Evolutionary conservation across 148 eudicot genomes (phyloP), one percentile per base, ranked within the genome.

Genomic region (Agrostemma githago): DNA sequence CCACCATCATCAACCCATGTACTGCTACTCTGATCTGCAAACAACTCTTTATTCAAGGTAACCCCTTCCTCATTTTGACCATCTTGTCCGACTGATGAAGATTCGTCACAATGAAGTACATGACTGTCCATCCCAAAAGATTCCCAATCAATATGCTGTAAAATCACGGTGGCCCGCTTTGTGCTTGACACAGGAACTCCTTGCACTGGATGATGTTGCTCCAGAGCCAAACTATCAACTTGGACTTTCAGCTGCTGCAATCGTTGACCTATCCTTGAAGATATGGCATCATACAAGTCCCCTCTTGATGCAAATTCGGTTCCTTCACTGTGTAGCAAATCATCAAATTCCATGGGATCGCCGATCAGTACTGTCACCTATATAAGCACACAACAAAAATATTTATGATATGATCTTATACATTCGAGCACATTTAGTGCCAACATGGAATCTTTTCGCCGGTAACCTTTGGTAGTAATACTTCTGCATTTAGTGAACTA

Each of bases 321-420:
- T 41, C 74, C 80, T 71, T 81, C 87, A 58, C 73, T 67, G 39
- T 71, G 59, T 19, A 88, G 81, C 69, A 94, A 66, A 83, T 94
- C 98, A 38, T 88, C 89, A 58, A 94, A 91, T 63, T 79, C 83
- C 77, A 91, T 85, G 56, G 98, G 98, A 77, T 94, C 96, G 12
- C 98, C 98, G 58, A 94, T 73, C 15, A 94, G 93, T 20, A 94
- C 88, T 0, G 93, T 94, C 71, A 94, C 97, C 98, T 94, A 82
- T 66, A 70, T 53, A 51, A 53, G 60, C 53, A 56, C 68, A 64
- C 38, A 75, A 19, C 56, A 51, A 51, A 51, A 11, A 4, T 0
- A 9, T 51, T 11, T 51, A 51, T 51, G 56, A 51, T 15, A 51
- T 4, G 56, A 51, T 11, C 56, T 51, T 51, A 1, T 51, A 10